These are phyloP conservation scores for Plasmodium fragile DNA, from an alignment of 169 alveolate genomes.

Conservation along the genomic window DNA sequence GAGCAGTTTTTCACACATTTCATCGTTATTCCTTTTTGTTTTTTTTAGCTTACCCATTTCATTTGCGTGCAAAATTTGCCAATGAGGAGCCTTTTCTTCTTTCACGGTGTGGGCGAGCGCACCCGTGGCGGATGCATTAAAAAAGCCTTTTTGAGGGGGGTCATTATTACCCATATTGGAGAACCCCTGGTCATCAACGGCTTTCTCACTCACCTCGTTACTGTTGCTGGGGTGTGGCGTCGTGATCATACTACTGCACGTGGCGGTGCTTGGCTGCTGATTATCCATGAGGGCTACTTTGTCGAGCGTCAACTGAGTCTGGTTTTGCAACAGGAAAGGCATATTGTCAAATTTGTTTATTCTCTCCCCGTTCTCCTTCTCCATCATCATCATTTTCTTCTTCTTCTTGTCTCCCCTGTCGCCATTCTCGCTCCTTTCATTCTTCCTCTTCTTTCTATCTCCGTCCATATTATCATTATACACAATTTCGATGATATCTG, in stretches of 20 bases:
- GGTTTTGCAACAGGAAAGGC: background rate
- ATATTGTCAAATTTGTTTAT: background rate
- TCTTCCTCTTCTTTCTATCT: conserved; percentile 17
- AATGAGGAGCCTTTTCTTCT: background rate
- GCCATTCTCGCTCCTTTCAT: background rate
- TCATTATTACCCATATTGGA: background rate
- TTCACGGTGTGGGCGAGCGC: background rate
- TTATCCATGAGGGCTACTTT: background rate
- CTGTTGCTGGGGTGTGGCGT: background rate
- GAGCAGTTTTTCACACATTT: background rate
- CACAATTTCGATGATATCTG: conserved; percentile 64
- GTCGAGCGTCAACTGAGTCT: background rate
- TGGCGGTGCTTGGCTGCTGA: background rate
- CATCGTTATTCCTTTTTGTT: background rate
- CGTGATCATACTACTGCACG: background rate
- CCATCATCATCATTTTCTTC: background rate
- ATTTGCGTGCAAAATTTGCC: background rate
- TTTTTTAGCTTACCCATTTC: background rate
- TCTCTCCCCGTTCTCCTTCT: background rate
- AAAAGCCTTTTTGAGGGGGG: background rate
- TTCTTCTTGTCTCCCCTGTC: no score
- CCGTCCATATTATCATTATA: conserved; percentile 24
- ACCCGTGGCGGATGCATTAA: background rate
- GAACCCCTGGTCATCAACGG: background rate
- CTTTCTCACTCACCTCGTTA: background rate